These are phyloP conservation scores for Candida buenavistaensis DNA, from an alignment of 1,139 yeast species.

Conservation along the genomic window DNA sequence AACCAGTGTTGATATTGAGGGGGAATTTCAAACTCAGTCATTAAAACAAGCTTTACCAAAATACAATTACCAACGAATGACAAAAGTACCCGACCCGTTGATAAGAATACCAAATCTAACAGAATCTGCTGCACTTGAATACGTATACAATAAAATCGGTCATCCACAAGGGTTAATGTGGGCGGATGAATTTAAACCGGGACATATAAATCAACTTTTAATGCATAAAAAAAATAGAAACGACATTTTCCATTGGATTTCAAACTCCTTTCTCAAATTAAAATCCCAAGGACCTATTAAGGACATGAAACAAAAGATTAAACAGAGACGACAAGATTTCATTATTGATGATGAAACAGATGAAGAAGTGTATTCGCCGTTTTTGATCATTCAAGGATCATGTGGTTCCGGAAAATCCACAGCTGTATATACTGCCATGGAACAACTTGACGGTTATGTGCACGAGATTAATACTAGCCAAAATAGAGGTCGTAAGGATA, in stretches of 20 bases:
- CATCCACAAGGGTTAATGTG: slow-evolving; percentile 22
- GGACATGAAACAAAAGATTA: slow-evolving; percentile 21
- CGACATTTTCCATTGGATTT: slow-evolving; percentile 48
- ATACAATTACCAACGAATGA: too few species aligned
- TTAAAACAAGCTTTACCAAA: too few species aligned
- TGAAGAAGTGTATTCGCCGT: slow-evolving; percentile 52
- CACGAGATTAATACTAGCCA: slow-evolving; percentile 81
- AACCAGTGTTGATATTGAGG: background rate
- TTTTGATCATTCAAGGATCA: slow-evolving; percentile 69
- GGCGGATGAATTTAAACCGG: slow-evolving; percentile 49
- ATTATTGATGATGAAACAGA: slow-evolving; percentile 35
- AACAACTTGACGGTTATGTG: slow-evolving; percentile 67
- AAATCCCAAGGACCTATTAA: slow-evolving; percentile 31
- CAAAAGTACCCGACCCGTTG: too few species aligned
- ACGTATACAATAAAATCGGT: slow-evolving; percentile 21
- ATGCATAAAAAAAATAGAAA: slow-evolving; percentile 22
- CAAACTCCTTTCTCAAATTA: slow-evolving; percentile 42
- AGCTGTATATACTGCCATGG: slow-evolving; percentile 67
- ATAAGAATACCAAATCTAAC: slow-evolving; percentile 16
- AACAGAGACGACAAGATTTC: slow-evolving; percentile 21
- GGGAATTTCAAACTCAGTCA: too few species aligned
- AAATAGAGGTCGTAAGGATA: slow-evolving; percentile 70
- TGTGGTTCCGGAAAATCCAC: slow-evolving; percentile 81
- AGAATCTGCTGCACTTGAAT: slow-evolving; percentile 17
- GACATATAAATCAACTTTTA: slow-evolving; percentile 33